Percentiles rank a stretch among this genome's conserved stretches.
Conservation (phyloP, 1,284 basidiomycete genomes). For the Ceraceosorus guamensis region DNA sequence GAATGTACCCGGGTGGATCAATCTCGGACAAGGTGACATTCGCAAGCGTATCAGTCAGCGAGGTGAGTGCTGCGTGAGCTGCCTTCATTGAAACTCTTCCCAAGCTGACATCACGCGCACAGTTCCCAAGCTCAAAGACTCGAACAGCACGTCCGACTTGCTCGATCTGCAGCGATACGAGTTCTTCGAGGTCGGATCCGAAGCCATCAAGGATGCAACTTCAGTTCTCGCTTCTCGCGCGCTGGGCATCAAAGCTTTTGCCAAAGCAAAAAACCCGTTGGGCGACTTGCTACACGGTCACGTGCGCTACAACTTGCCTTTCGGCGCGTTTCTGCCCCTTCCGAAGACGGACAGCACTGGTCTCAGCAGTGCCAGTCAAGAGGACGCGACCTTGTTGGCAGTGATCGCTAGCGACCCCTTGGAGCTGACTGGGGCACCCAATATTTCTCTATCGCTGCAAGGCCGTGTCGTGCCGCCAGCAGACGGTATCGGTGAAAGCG, state of each 20-base stretch:
- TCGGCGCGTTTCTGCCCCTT: conserved; percentile 34
- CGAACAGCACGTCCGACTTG: conserved; percentile 15
- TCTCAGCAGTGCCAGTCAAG: too few relatives aligned
- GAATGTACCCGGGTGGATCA: conserved; percentile 26
- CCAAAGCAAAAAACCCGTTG: conserved; percentile 32
- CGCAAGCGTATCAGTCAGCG: conserved; percentile 24
- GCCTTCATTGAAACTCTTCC: background rate
- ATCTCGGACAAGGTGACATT: conserved; percentile 23
- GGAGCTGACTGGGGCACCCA: conserved; percentile 27
- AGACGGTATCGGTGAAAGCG: conserved; percentile 7
- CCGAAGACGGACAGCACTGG: conserved; percentile 10
- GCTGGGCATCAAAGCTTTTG: conserved; percentile 34
- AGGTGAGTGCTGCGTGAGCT: conserved; percentile 8
- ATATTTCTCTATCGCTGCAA: conserved; percentile 22
- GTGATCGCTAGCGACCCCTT: conserved; percentile 37
- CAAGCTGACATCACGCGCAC: background rate
- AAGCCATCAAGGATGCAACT: background rate
- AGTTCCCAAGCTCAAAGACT: conserved; percentile 22
- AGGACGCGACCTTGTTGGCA: conserved; percentile 32
- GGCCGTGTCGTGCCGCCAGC: conserved; percentile 36
- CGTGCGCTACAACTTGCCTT: conserved; percentile 35
- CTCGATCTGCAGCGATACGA: conserved; percentile 23
- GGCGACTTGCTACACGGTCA: conserved; percentile 32
- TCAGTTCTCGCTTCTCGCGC: conserved; percentile 19
- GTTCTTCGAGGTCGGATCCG: conserved; percentile 36